These are phyloP conservation scores for Drechslerella stenobrocha DNA, from an alignment of 2,329 filamentous ascomycete genomes.

Conservation along the genomic window DNA sequence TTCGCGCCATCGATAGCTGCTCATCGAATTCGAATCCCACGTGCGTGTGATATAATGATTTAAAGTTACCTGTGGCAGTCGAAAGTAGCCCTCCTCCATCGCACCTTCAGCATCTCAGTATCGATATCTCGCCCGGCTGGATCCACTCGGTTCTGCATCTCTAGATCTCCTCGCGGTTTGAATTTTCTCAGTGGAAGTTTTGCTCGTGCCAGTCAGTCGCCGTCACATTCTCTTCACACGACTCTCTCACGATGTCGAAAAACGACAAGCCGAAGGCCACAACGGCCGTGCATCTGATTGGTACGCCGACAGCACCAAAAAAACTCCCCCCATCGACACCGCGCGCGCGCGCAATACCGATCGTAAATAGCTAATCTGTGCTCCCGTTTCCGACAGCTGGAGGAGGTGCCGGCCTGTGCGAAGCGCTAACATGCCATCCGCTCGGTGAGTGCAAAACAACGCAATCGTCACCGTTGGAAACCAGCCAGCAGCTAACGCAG, in stretches of 20 bases:
- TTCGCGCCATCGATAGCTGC: conserved; percentile 18
- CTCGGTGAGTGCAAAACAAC: conserved; percentile 65
- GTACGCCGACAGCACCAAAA: conserved; percentile 13
- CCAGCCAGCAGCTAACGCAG: conserved; percentile 19
- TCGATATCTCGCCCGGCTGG: too few species aligned
- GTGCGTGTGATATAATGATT: too few species aligned
- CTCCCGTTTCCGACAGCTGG: conserved; percentile 66
- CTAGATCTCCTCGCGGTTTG: conserved; percentile 5
- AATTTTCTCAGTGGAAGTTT: conserved; percentile 2
- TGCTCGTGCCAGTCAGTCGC: background rate
- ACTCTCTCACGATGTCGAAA: conserved; percentile 33
- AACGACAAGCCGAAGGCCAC: conserved; percentile 49
- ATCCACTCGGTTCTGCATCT: too few species aligned
- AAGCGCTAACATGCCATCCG: conserved; percentile 92
- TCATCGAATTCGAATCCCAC: too few species aligned
- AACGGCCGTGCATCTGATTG: conserved; percentile 45
- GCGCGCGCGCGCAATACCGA: conserved; percentile 29
- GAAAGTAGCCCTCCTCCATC: too few species aligned
- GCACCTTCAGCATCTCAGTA: too few species aligned
- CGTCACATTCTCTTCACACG: background rate
- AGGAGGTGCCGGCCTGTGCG: conserved; percentile 98
- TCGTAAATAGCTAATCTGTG: conserved; percentile 46
- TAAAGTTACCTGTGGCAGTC: too few species aligned
- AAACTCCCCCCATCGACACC: background rate
- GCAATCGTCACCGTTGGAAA: conserved; percentile 21